Base-by-base conservation (phyloP, 2,329 filamentous ascomycete species). In the Aspergillus sojae region DNA sequence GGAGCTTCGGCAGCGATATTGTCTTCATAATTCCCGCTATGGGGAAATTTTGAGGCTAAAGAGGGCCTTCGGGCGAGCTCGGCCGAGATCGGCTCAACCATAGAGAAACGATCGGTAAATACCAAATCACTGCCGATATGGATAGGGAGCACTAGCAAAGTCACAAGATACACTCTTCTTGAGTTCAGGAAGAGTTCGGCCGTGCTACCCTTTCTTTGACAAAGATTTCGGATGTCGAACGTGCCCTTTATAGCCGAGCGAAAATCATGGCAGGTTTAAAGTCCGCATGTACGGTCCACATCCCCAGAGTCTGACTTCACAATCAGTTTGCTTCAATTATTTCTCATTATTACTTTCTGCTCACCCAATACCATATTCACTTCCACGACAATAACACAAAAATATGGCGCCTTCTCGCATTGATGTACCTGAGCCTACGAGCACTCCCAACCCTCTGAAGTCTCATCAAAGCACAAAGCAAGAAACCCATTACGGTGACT, bases 401-500 rank as follows among this genome's bases (percentile, higher is more conserved):
- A 6, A 23, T 14, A 46, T 46, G 43, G 43, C 43, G 21, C 43
- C 43, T 23, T 46, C 43, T 46, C 43, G 43, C 12, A 12, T 46
- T 46, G 43, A 46, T 46, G 23, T 4, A 21, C 21, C n/a, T 4
- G 43, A 46, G 21, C n/a, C 43, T 19, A 19, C 23, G 14, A 21
- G 43, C 6, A 23, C 12, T 23, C n/a, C 43, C 16, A 41, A 41
- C 39, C 39, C 39, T 41, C 19, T 23, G 10, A 46, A 21, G n/a
- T 12, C 43, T 23, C n/a, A 11, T 5, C 43, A 46, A 14, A 46
- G 21, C 43, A 5, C 21, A 23, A 46, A 23, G 21, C 43, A 46
- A 14, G 43, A 46, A 46, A 16, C 14, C 10, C 21, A 46, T 11
- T 58, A 58, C 56, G 56, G 56, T n/a, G 56, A 58, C 56, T 58